These are phyloP conservation scores for Tephrocybe sp. DNA, from an alignment of 768 basidiomycete genomes.

Conservation along the genomic window DNA sequence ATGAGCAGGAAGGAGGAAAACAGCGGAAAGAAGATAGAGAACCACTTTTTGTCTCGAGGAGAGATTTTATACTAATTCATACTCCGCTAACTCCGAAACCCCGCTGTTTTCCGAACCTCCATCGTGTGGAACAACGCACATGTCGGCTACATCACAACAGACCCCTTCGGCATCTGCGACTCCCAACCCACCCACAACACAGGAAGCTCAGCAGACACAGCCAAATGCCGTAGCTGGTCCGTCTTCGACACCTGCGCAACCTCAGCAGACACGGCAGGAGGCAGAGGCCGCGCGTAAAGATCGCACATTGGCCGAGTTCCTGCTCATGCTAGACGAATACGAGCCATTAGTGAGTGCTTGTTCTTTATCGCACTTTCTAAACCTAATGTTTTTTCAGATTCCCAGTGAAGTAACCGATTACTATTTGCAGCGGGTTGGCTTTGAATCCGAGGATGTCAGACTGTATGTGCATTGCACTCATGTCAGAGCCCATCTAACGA, in stretches of 20 bases:
- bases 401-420: slow-evolving; percentile 98
- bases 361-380: neutral
- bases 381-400: slow-evolving; percentile 51
- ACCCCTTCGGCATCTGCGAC: slow-evolving; percentile 28
- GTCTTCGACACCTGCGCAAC: slow-evolving; percentile 25
- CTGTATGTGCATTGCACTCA: slow-evolving; percentile 50
- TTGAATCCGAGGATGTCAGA: slow-evolving; percentile 92
- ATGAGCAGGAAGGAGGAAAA: neutral
- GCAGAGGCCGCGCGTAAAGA: slow-evolving; percentile 86
- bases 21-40: neutral
- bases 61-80: slow-evolving; percentile 29
- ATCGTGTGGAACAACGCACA: slow-evolving; percentile 7
- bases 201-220: slow-evolving; percentile 26
- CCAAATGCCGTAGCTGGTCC: slow-evolving; percentile 20
- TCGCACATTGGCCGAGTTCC: slow-evolving; percentile 86
- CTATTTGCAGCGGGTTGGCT: slow-evolving; percentile 93
- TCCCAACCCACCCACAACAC: slow-evolving; percentile 20
- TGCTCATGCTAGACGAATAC: slow-evolving; percentile 96
- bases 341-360: slow-evolving; percentile 75
- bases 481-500: neutral
- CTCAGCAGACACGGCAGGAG: slow-evolving; percentile 59
- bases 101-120: slow-evolving; percentile 12
- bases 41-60: slow-evolving; percentile 13
- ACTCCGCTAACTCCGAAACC: slow-evolving; percentile 32
- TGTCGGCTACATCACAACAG: slow-evolving; percentile 31